Evolutionary conservation across 352 stramenopile species (phyloP), one percentile per base, ranked within the genome.

Genomic region (Sclerospora graminicola): DNA sequence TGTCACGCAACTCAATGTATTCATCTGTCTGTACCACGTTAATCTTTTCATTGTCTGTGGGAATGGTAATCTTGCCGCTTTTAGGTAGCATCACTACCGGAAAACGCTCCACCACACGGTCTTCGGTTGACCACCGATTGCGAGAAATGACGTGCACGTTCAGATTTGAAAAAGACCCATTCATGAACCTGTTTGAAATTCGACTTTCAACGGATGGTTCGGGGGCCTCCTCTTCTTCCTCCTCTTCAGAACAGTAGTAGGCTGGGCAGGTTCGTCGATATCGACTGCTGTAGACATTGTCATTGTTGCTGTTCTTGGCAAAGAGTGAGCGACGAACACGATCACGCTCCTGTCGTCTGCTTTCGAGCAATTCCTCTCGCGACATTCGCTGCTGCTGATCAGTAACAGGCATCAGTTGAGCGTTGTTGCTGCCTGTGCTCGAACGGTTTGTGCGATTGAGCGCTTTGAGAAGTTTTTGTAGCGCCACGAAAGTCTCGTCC

Each of bases 181-280:
- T 87, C 56, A 87, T 85, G 41, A 89, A 82, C 27, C 78, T 63
- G 59, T 78, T 87, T 9, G 75, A 86, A 44, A 89, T 89, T 34
- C 69, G 69, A 34, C 72, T 86, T 52, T 89, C 78, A 4, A 87
- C 78, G 4, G 78, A 89, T 19, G 60, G 66, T 45, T 57, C 51
- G 0, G 48, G 39, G 3, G 46, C 37, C 9, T 75, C 68, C 18
- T 89, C 77, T n/a, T 89, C 77, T 27, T 85, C 73, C 19, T 87
- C 75, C 11, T 89, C 77, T 48, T 89, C 71, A 0, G 66, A 67
- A 48, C 41, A 78, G 38, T 81, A 78, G 43, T 79, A 64, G 18
- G 57, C 45, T 0, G 68, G 59, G 13, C 58, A 70, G n/a, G 68
- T 72, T 8, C 60, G 61, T 19, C 71, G 66, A 29, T 50, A 49